Percentiles rank a stretch among this genome's conserved stretches.
Evolutionary conservation across 495 filamentous ascomycete genomes (phyloP).

Genomic region (Xylaria venustula): DNA sequence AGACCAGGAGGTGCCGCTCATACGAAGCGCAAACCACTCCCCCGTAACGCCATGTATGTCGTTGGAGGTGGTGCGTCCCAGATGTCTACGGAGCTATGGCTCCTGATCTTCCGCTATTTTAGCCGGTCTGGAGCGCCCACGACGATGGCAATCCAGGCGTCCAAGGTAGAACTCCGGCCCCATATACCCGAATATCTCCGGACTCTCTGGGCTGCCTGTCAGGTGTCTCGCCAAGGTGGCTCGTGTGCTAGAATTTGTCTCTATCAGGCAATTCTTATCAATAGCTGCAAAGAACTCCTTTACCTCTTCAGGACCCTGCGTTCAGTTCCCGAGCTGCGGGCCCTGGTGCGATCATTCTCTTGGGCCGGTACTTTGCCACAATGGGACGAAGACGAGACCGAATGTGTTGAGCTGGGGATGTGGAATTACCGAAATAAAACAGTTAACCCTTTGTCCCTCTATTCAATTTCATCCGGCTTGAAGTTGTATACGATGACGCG

Average conservation of each 20-base stretch:
- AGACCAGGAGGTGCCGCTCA: neutral
- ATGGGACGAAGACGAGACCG: neutral
- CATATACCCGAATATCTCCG: slow-evolving; percentile 2
- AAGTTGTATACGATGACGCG: too few species aligned
- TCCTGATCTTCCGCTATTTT: neutral
- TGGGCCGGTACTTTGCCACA: neutral
- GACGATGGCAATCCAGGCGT: neutral
- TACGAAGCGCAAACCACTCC: neutral
- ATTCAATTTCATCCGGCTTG: too few species aligned
- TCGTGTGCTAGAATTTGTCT: neutral
- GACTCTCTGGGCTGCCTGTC: neutral
- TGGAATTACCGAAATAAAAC: too few species aligned
- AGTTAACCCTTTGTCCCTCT: too few species aligned
- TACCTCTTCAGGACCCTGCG: slow-evolving; percentile 2
- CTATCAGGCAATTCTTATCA: neutral
- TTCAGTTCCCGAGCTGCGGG: neutral
- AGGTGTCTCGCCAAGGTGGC: neutral
- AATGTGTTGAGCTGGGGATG: neutral
- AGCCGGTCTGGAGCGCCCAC: slow-evolving; percentile 1
- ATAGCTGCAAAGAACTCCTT: slow-evolving; percentile 5
- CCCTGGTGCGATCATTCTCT: slow-evolving; percentile 5
- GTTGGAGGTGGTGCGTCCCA: neutral
- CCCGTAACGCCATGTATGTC: neutral
- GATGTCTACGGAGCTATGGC: neutral
- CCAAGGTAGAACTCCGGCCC: slow-evolving; percentile 1